These are phyloP conservation scores for Oxytropis ochrocephala DNA, from an alignment of 306 rosid species.

Conservation along the genomic window DNA sequence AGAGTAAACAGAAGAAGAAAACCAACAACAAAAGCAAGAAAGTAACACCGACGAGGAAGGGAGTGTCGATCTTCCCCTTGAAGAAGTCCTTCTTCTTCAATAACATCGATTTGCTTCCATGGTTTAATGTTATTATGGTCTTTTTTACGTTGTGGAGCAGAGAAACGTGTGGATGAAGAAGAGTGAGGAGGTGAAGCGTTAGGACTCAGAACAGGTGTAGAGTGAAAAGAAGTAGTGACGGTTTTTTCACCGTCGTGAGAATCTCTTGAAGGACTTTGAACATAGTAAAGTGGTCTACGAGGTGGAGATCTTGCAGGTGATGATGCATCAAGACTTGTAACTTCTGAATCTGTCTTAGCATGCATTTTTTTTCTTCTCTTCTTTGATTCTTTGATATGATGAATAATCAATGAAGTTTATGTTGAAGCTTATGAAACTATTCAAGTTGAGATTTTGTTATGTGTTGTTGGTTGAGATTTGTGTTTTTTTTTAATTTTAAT, in stretches of 20 bases:
- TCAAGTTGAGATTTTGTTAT: neutral
- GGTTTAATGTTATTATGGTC: slow-evolving; percentile 25
- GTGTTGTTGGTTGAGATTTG: neutral
- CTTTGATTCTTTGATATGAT: neutral
- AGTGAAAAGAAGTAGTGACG: slow-evolving; percentile 80
- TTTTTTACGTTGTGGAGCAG: slow-evolving; percentile 43
- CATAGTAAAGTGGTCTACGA: slow-evolving; percentile 77
- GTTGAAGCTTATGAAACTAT: neutral
- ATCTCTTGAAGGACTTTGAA: slow-evolving; percentile 88
- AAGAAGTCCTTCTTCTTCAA: slow-evolving; percentile 84
- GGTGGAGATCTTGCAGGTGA: slow-evolving; percentile 93
- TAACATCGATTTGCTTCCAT: slow-evolving; percentile 75
- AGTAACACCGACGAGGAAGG: slow-evolving; percentile 74
- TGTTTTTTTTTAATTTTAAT: neutral
- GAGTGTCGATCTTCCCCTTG: slow-evolving; percentile 44
- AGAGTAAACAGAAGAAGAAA: slow-evolving; percentile 63
- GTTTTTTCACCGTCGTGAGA: slow-evolving; percentile 98
- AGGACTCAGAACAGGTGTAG: slow-evolving; percentile 80
- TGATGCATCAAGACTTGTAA: slow-evolving; percentile 69
- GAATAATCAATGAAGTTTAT: neutral
- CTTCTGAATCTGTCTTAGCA: slow-evolving; percentile 93
- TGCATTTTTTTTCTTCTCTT: slow-evolving; percentile 44
- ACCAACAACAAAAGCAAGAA: slow-evolving; percentile 62
- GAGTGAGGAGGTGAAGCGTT: slow-evolving; percentile 88
- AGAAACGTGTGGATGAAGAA: slow-evolving; percentile 72